These are phyloP conservation scores for Zea luxurians DNA, from an alignment of 176 grass and related monocot species.

Conservation along the genomic window DNA sequence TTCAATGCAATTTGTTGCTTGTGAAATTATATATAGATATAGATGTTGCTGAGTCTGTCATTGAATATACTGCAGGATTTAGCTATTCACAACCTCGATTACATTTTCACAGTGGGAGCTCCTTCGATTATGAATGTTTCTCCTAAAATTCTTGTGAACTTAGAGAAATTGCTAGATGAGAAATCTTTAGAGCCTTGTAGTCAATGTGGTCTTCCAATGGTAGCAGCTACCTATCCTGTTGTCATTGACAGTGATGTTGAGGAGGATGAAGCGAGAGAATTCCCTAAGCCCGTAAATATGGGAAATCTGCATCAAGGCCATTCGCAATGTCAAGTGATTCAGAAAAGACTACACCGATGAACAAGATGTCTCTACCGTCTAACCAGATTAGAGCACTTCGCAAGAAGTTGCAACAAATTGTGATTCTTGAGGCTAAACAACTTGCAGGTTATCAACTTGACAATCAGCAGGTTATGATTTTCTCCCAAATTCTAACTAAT, in stretches of 20 bases:
- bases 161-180: conserved; percentile 73
- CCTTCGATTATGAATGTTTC: conserved; percentile 71
- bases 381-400: conserved; percentile 84
- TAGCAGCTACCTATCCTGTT: conserved; percentile 79
- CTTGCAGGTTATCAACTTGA: conserved; percentile 72
- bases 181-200: conserved; percentile 87
- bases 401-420: conserved; percentile 98
- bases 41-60: too few species aligned
- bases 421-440: conserved; percentile 80
- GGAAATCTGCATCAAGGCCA: conserved; percentile 46
- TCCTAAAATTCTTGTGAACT: conserved; percentile 69
- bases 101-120: conserved; percentile 76
- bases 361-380: conserved; percentile 57
- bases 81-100: conserved; percentile 90
- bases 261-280: conserved; percentile 52
- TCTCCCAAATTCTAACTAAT: background rate
- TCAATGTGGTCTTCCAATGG: conserved; percentile 69
- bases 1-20: conserved; percentile 1
- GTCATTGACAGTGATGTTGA: conserved; percentile 74
- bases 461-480: conserved; percentile 52
- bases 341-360: conserved; percentile 58
- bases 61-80: conserved; percentile 58
- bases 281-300: conserved; percentile 49
- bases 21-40: too few species aligned
- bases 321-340: conserved; percentile 57